Percentiles rank a stretch among this genome's conserved stretches.
Conservation (phyloP, 2,329 filamentous ascomycete genomes). For the Tolypocladium tundrense region DNA sequence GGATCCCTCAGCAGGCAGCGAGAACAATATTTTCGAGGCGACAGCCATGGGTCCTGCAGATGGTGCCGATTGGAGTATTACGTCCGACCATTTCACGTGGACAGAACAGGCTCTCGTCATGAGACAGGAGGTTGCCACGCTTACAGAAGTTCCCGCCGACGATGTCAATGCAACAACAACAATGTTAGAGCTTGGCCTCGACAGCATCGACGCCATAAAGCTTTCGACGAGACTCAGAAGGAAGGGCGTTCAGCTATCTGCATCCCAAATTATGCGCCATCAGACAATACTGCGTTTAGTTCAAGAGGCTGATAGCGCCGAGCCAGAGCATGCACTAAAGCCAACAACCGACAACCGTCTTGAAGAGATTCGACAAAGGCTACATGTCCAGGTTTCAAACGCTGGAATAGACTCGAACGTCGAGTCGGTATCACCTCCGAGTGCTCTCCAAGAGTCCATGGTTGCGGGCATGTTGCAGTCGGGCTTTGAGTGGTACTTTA, state of each 20-base stretch:
- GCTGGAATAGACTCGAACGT: constrained; percentile 28
- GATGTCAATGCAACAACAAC: constrained; percentile 49
- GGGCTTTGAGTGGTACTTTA: constrained; percentile 69
- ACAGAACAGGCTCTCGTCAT: constrained; percentile 40
- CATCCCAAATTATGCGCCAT: constrained; percentile 68
- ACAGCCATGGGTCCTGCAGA: not conserved
- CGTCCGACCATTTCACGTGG: constrained; percentile 43
- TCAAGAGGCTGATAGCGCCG: constrained; percentile 3
- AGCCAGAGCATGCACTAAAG: not conserved
- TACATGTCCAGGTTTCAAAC: constrained; percentile 26
- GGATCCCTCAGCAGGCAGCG: not conserved
- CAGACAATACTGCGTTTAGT: constrained; percentile 57
- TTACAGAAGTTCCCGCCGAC: constrained; percentile 44
- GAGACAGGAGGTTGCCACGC: constrained; percentile 48
- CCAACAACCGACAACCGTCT: not conserved
- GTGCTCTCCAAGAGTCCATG: constrained; percentile 81
- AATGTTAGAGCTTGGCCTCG: constrained; percentile 74
- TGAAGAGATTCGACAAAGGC: constrained; percentile 15
- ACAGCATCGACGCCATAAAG: constrained; percentile 88
- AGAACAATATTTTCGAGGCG: not conserved
- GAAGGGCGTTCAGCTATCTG: constrained; percentile 47
- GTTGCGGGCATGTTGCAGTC: constrained; percentile 72
- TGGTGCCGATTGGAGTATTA: too few species aligned
- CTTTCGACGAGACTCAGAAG: constrained; percentile 62
- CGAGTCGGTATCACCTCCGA: constrained; percentile 59